Percentiles rank a stretch among this genome's conserved stretches.
Conservation (phyloP, 208 protist species). For the Trichomonas gallinae region DNA sequence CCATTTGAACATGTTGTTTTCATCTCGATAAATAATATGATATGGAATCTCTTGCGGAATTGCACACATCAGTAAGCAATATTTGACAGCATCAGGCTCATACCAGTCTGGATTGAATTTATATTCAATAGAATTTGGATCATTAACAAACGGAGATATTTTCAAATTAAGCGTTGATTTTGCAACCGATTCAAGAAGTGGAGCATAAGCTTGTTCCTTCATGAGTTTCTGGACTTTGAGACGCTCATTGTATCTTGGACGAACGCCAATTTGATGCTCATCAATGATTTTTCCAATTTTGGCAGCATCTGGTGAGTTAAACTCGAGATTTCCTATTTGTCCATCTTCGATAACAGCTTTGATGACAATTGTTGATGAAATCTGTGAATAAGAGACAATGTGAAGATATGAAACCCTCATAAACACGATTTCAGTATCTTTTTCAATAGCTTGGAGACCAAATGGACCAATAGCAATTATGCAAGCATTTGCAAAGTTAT, state of each 20-base stretch:
- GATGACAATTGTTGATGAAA: neutral
- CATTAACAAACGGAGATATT: neutral
- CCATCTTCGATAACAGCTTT: neutral
- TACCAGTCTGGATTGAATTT: neutral
- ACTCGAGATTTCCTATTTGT: neutral
- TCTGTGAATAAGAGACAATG: neutral
- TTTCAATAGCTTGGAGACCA: neutral
- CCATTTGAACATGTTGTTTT: neutral
- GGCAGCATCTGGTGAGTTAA: neutral
- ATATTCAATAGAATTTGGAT: neutral
- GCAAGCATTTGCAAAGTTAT: neutral
- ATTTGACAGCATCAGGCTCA: neutral
- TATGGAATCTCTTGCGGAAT: neutral
- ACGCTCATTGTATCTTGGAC: neutral
- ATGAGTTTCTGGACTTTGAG: neutral
- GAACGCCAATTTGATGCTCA: neutral
- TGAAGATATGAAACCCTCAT: neutral
- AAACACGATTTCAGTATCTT: neutral
- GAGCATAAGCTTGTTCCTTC: neutral
- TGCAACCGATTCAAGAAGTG: neutral
- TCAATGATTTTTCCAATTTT: neutral
- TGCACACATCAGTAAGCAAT: neutral
- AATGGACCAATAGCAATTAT: neutral
- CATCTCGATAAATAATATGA: neutral
- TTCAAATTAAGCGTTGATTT: neutral